Evolutionary conservation across 345 rosid species (phyloP).

Genomic region (Citrus unshiu): DNA sequence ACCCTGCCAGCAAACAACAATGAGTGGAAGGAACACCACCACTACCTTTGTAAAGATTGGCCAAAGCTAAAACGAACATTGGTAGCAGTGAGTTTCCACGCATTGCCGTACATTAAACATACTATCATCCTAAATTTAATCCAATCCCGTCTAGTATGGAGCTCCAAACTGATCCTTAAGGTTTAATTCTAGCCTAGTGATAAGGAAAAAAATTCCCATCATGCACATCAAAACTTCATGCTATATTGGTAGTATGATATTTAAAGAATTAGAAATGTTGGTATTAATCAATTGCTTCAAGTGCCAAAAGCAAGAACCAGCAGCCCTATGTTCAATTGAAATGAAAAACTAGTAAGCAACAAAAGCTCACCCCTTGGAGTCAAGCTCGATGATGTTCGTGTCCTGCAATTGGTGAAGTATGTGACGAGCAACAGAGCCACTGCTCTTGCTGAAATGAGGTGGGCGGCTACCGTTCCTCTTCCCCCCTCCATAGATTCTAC

Average conservation of each 20-base stretch:
- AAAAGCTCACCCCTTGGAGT: slow-evolving; percentile 36
- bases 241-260: background rate
- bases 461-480: slow-evolving; percentile 54
- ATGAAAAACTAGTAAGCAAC: background rate
- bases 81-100: background rate
- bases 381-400: slow-evolving; percentile 36
- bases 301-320: background rate
- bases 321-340: background rate
- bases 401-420: slow-evolving; percentile 47
- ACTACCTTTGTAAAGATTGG: background rate
- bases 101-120: too few relatives aligned
- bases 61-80: background rate
- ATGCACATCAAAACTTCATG: background rate
- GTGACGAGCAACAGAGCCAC: slow-evolving; percentile 53
- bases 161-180: background rate
- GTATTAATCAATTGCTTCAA: background rate
- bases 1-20: background rate
- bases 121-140: background rate
- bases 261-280: background rate
- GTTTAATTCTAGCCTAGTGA: background rate
- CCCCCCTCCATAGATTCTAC: slow-evolving; percentile 51
- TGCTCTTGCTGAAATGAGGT: slow-evolving; percentile 47
- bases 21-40: background rate
- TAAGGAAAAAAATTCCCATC: background rate
- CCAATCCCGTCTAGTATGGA: background rate